These are phyloP conservation scores for Phylloporus sp. DNA, from an alignment of 768 basidiomycete species.

Conservation along the genomic window DNA sequence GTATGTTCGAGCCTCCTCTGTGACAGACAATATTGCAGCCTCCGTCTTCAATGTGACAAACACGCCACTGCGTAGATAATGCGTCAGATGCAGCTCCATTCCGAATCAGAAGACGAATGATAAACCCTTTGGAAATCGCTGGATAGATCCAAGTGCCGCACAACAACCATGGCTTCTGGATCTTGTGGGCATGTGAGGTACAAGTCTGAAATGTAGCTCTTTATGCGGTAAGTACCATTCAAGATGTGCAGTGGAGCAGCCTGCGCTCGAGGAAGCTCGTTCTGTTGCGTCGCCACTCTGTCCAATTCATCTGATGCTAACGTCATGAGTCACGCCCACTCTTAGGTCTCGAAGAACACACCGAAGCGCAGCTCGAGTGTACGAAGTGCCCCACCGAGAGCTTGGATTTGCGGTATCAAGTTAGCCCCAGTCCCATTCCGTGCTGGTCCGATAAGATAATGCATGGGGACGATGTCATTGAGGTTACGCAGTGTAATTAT, in stretches of 20 bases:
- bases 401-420: background rate
- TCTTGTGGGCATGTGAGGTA: background rate
- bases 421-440: background rate
- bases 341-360: background rate
- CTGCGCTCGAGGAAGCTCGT: background rate
- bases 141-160: background rate
- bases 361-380: background rate
- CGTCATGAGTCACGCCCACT: background rate
- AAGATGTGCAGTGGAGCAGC: background rate
- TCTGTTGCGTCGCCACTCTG: background rate
- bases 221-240: background rate
- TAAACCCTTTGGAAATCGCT: background rate
- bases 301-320: background rate
- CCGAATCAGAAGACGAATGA: background rate
- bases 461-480: background rate
- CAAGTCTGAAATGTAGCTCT: background rate
- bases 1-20: background rate
- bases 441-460: background rate
- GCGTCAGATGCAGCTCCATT: background rate
- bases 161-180: background rate
- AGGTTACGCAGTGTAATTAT: slow-evolving; percentile 1
- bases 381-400: background rate
- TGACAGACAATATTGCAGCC: background rate
- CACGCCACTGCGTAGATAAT: background rate
- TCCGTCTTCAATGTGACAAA: background rate